phyloP scores from a whole-genome alignment of 352 stramenopile species.

The Phytopythium delawarense region DNA sequence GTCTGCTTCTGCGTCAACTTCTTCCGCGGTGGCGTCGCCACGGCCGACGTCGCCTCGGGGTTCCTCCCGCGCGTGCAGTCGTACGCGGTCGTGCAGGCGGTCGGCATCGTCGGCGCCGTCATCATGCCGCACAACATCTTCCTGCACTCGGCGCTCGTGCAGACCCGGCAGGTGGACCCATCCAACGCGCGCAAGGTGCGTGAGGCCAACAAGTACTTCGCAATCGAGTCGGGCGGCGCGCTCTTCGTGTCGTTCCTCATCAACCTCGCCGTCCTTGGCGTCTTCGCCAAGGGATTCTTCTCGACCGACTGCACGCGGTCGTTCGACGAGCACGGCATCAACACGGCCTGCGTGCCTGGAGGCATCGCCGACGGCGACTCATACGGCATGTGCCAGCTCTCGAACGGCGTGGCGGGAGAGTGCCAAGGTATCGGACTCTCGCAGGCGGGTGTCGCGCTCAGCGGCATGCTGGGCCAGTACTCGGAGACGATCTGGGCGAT shows the following conservation, averaged over 20 bases:
- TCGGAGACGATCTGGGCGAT: slow-evolving; percentile 92
- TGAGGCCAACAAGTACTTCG: slow-evolving; percentile 93
- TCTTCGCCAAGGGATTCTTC: slow-evolving; percentile 94
- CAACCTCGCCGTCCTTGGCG: slow-evolving; percentile 90
- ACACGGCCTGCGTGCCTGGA: slow-evolving; percentile 68
- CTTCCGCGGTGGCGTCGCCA: slow-evolving; percentile 66
- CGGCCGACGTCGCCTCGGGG: slow-evolving; percentile 59
- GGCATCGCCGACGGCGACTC: slow-evolving; percentile 37
- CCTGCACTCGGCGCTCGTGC: slow-evolving; percentile 91
- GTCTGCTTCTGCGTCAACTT: slow-evolving; percentile 93
- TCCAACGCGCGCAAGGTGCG: slow-evolving; percentile 54
- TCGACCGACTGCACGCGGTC: slow-evolving; percentile 60
- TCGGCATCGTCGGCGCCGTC: slow-evolving; percentile 92
- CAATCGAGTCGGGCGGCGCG: slow-evolving; percentile 89
- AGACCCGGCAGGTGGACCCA: slow-evolving; percentile 51
- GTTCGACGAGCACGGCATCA: slow-evolving; percentile 43
- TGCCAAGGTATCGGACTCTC: slow-evolving; percentile 89
- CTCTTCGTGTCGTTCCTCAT: slow-evolving; percentile 94
- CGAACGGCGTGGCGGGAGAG: slow-evolving; percentile 49
- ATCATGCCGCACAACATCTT: slow-evolving; percentile 98
- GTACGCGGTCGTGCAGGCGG: slow-evolving; percentile 80
- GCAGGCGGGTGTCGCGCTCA: slow-evolving; percentile 75
- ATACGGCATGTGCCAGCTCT: slow-evolving; percentile 52
- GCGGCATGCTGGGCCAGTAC: slow-evolving; percentile 76
- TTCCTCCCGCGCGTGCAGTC: slow-evolving; percentile 76